Conservation (phyloP, 148 eudicot genomes). For the Camellia lanceoleosa region DNA sequence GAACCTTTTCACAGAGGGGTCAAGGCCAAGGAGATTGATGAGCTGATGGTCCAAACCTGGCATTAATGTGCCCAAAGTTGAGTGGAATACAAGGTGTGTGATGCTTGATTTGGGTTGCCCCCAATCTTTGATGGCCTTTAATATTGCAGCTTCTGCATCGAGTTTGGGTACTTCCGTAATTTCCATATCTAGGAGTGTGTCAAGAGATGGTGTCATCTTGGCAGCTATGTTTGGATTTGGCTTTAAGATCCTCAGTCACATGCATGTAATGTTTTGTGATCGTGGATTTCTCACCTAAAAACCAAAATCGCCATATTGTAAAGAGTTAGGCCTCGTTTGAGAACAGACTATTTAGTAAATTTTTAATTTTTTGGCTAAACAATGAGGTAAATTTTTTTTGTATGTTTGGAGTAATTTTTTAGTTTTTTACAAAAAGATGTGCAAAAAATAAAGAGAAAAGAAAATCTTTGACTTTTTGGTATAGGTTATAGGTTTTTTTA, state of each 20-base stretch:
- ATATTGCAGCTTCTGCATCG: not conserved
- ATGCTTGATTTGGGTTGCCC: constrained; percentile 3
- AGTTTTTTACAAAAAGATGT: too few species aligned
- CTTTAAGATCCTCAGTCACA: constrained; percentile 4
- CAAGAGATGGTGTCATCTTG: not conserved
- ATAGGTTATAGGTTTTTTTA: too few species aligned
- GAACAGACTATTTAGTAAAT: too few species aligned
- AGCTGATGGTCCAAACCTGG: constrained; percentile 16
- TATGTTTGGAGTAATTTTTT: too few species aligned
- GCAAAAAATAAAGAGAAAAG: too few species aligned
- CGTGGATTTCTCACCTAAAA: not conserved
- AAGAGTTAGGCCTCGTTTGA: too few species aligned
- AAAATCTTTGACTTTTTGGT: too few species aligned
- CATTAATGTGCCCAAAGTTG: constrained; percentile 12
- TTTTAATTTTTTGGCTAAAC: too few species aligned
- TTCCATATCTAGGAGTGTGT: constrained; percentile 4
- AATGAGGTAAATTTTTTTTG: too few species aligned
- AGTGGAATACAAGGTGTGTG: constrained; percentile 15
- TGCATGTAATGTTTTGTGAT: constrained; percentile 11
- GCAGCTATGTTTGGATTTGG: not conserved
- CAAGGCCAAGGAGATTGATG: constrained; percentile 13
- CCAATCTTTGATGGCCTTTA: not conserved
- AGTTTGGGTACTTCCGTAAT: constrained; percentile 7
- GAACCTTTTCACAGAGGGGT: constrained; percentile 7
- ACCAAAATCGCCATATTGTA: too few species aligned